Conservation (phyloP, 805 yeast species). For the Kuraishia piskuri region DNA sequence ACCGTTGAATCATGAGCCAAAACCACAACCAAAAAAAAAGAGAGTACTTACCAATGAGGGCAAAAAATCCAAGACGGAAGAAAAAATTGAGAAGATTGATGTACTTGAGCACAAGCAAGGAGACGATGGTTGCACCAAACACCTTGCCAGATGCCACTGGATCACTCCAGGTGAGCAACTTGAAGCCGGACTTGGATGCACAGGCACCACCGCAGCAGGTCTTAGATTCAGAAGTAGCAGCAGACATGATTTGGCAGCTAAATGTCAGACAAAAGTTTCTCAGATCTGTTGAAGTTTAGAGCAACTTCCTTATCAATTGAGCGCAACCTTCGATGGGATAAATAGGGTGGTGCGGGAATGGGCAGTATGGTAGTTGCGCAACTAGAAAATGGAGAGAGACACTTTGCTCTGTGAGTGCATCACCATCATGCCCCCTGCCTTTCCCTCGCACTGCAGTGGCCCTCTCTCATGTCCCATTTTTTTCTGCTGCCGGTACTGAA, state of each 20-base stretch:
- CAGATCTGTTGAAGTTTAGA: neutral
- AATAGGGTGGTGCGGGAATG: neutral
- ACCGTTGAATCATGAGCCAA: neutral
- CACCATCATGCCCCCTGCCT: neutral
- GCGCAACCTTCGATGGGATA: neutral
- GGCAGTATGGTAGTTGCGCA: neutral
- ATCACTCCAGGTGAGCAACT: constrained; percentile 63
- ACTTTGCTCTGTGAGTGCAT: neutral
- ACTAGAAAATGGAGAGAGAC: neutral
- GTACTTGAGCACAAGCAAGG: constrained; percentile 49
- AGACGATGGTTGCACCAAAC: constrained; percentile 52
- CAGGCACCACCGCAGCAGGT: constrained; percentile 23
- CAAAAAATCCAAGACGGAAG: constrained; percentile 51
- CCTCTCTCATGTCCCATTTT: neutral
- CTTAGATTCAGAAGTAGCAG: constrained; percentile 4
- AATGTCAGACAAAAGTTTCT: neutral
- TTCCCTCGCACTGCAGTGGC: neutral
- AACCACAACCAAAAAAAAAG: neutral
- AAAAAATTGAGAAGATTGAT: constrained; percentile 55
- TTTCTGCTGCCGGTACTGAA: neutral
- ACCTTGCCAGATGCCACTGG: constrained; percentile 73
- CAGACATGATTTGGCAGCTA: neutral
- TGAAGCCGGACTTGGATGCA: constrained; percentile 14
- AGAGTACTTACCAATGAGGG: constrained; percentile 27
- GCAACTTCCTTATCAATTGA: neutral